A percentile compares a stretch with the other conserved stretches of the same genome.
These are phyloP conservation scores for Mycena filopes DNA, from an alignment of 768 basidiomycete species.

Conservation along the genomic window DNA sequence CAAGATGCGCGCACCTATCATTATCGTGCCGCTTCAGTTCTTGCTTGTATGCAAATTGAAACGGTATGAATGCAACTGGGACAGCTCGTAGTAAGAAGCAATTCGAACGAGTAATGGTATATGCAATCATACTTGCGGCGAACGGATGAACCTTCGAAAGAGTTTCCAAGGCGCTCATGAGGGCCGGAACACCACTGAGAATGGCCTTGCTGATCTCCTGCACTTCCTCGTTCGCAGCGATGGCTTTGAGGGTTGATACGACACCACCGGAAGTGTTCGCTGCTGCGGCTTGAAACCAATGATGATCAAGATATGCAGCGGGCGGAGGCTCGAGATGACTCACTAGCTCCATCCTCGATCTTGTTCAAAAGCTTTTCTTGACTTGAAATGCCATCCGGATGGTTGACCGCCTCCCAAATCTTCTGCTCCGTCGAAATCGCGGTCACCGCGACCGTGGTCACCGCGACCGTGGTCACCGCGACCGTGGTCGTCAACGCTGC, in stretches of 20 bases:
- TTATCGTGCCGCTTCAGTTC: conserved; percentile 4
- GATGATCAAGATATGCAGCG: no score
- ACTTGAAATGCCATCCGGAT: no score
- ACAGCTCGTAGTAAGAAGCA: background rate
- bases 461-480: no score
- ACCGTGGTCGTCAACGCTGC: no score
- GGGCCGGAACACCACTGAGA: background rate
- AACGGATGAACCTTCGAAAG: conserved; percentile 11
- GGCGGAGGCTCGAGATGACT: no score
- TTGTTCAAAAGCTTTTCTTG: no score
- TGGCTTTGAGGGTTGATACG: background rate
- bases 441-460: no score
- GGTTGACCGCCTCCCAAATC: no score
- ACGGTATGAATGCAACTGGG: background rate
- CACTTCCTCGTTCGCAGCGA: background rate
- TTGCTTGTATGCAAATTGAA: background rate
- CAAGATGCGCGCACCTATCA: background rate
- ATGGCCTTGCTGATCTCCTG: background rate
- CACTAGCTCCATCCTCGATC: no score
- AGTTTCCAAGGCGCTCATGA: conserved; percentile 9
- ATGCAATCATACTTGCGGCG: background rate
- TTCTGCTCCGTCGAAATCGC: no score
- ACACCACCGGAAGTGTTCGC: no score
- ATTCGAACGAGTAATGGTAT: background rate
- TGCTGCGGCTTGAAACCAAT: no score